A percentile compares a stretch with the other conserved stretches of the same genome.
Conservation (phyloP, 1,139 yeast genomes). For the Pichiaceae sp. region DNA sequence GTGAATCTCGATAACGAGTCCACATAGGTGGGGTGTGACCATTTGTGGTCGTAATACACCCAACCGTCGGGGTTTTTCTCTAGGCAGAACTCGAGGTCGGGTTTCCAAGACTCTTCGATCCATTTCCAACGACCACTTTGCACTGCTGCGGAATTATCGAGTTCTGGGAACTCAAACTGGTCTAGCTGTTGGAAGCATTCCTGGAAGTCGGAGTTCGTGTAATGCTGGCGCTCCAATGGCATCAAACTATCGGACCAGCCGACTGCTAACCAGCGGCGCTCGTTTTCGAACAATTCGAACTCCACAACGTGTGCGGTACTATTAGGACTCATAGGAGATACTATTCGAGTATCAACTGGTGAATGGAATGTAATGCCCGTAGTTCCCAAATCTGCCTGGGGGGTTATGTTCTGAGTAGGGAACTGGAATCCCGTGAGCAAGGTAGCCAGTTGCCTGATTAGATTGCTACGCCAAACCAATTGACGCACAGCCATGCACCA, state of each 20-base stretch:
- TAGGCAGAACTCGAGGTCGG: constrained; percentile 32
- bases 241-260: constrained; percentile 49
- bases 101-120: constrained; percentile 43
- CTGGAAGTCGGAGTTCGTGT: constrained; percentile 36
- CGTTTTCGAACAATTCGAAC: constrained; percentile 47
- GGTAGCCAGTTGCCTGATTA: constrained; percentile 33
- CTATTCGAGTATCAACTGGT: neutral
- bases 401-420: constrained; percentile 12
- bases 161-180: constrained; percentile 36
- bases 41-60: constrained; percentile 43
- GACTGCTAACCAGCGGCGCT: constrained; percentile 53
- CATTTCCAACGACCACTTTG: constrained; percentile 41
- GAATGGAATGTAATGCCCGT: neutral
- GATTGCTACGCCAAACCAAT: constrained; percentile 47
- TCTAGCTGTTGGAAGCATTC: constrained; percentile 25
- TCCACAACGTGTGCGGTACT: constrained; percentile 21
- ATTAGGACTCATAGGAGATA: neutral
- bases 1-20: constrained; percentile 48
- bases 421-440: constrained; percentile 39
- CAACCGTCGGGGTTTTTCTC: constrained; percentile 37
- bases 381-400: neutral
- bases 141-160: neutral
- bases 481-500: constrained; percentile 44
- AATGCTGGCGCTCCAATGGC: constrained; percentile 44
- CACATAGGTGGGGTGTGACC: constrained; percentile 33